Base-by-base conservation (phyloP, 75 land plant species). In the Chamaecyparis obtusa region DNA sequence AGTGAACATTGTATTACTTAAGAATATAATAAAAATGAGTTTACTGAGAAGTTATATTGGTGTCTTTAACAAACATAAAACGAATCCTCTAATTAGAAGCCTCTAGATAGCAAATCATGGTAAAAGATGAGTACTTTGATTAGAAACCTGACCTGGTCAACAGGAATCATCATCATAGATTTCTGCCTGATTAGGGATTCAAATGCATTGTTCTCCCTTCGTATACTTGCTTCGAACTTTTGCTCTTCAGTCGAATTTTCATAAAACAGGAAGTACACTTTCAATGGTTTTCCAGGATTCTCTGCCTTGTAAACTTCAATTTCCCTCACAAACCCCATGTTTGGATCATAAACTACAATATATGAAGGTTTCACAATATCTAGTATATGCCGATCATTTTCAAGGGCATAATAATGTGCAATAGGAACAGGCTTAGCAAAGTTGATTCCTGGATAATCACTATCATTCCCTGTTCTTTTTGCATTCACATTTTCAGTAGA, bases 171-270 rank as follows among this genome's bases (percentile, higher is more conserved):
- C 99, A 98, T 98, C 64, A 95, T 82, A 30, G 99, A 96, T 87
- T 98, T 98, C 92, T 98, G 99, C 89, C 99, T 90, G 57, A 98
- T 98, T 86, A 98, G 89, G 81, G 95, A 92, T 86, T 98, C 99
- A 92, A 98, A 98, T 27, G 99, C 99, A 72, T 92, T 87, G 87
- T 97, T 98, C 84, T 98, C 99, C 86, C 93, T 90, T 69, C 91
- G 93, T 85, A 98, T 94, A 83, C 99, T 96, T 24, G 99, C 95
- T 87, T 98, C 99, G 91, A 96, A 98, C 87, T 94, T 98, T 69
- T 93, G 96, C 17, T 91, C 93, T 89, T 98, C 99, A 57, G 95
- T 94, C 11, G 99, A 98, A 85, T 96, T 94, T 88, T 98, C 99
- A 91, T 98, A 95, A 83, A 98, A 97, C 5, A 98, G 89, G 87